These are phyloP conservation scores for Talaromyces stipitatus DNA, from an alignment of 495 filamentous ascomycete genomes.

Conservation along the genomic window DNA sequence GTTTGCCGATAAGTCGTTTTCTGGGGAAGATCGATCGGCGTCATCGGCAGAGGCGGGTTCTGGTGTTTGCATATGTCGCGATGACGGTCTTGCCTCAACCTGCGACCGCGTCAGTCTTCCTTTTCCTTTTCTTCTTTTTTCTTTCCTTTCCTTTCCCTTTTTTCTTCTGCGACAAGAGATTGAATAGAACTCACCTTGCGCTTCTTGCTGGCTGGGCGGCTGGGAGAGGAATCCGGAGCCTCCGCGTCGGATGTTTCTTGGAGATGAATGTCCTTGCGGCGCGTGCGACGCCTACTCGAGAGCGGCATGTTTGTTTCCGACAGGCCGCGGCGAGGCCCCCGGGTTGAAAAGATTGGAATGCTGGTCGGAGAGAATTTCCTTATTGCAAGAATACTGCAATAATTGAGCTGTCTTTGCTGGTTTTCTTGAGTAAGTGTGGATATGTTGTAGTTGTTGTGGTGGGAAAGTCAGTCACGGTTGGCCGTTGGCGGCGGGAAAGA, in stretches of 20 bases:
- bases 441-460: not conserved
- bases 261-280: conserved; percentile 41
- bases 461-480: not conserved
- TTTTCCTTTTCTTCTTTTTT: not conserved
- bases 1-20: conserved; percentile 45
- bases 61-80: conserved; percentile 18
- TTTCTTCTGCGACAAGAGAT: not conserved
- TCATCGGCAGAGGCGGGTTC: conserved; percentile 33
- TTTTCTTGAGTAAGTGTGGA: not conserved
- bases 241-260: conserved; percentile 44
- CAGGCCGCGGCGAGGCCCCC: not conserved
- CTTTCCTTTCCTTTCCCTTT: no score
- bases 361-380: not conserved
- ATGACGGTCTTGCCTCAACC: conserved; percentile 31
- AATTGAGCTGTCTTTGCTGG: not conserved
- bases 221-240: conserved; percentile 59
- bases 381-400: not conserved
- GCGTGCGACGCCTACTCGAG: conserved; percentile 44
- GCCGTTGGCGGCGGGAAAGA: conserved; percentile 2
- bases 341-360: not conserved
- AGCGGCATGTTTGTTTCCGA: conserved; percentile 32
- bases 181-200: conserved; percentile 54
- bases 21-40: conserved; percentile 37
- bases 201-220: conserved; percentile 64
- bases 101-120: conserved; percentile 9